These are phyloP conservation scores for Nannochloris sp. DNA, from an alignment of 139 green algal species.

Conservation along the genomic window DNA sequence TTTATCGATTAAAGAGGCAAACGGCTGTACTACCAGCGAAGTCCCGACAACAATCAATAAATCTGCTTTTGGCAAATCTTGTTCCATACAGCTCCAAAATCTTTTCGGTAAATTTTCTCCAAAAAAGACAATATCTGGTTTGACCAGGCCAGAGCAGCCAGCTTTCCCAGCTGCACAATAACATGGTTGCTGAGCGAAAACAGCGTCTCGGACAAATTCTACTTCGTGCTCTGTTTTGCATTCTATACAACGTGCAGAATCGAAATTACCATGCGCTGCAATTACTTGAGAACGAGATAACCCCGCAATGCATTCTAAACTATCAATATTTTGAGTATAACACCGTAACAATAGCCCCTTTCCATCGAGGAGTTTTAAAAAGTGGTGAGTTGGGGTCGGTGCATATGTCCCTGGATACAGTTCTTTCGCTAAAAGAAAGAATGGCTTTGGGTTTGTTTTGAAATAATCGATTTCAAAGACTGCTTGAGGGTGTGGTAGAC, in stretches of 20 bases:
- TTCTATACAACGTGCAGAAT: conserved; percentile 53
- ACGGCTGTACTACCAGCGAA: conserved; percentile 28
- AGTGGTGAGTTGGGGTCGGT: conserved; percentile 71
- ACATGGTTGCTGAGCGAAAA: conserved; percentile 26
- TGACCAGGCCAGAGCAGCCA: conserved; percentile 60
- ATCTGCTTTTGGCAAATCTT: conserved; percentile 47
- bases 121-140: conserved; percentile 90
- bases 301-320: conserved; percentile 52
- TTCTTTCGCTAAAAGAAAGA: conserved; percentile 68
- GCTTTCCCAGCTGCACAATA: conserved; percentile 13
- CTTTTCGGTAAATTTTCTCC: conserved; percentile 65
- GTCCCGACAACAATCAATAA: conserved; percentile 85
- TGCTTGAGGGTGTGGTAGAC: conserved; percentile 51
- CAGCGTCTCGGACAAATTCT: conserved; percentile 34
- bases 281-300: conserved; percentile 51
- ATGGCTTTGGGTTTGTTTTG: conserved; percentile 50
- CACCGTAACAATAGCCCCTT: conserved; percentile 72
- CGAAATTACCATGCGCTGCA: conserved; percentile 85
- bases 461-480: conserved; percentile 75
- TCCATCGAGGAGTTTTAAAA: conserved; percentile 75
- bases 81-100: conserved; percentile 42
- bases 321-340: conserved; percentile 83
- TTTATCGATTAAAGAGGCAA: conserved; percentile 27
- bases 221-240: conserved; percentile 31
- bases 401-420: conserved; percentile 59